Percentiles rank a stretch among this genome's conserved stretches.
phyloP scores from a whole-genome alignment of 1,284 basidiomycete genomes.

The Ustilago esculenta region DNA sequence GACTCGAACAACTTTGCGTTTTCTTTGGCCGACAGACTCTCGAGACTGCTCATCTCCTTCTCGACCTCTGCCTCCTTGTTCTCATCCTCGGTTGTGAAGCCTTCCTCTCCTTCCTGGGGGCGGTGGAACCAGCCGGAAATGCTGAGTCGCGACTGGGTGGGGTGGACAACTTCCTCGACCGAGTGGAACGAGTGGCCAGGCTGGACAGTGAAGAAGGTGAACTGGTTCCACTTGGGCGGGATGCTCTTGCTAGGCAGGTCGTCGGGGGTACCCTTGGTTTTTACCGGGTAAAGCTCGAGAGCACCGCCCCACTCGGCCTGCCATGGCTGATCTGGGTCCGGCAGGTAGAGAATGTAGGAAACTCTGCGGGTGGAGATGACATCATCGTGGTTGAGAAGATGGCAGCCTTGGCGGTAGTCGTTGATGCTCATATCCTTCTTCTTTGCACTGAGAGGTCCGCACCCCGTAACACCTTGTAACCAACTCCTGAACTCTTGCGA shows the following conservation, averaged over 20 bases:
- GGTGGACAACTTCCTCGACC: conserved; percentile 83
- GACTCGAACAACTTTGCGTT: conserved; percentile 74
- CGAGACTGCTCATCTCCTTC: conserved; percentile 58
- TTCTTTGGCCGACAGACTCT: conserved; percentile 74
- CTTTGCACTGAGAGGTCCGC: conserved; percentile 85
- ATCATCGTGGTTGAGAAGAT: conserved; percentile 81
- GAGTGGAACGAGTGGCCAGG: conserved; percentile 92
- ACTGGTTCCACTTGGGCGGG: conserved; percentile 84
- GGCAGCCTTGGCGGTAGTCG: conserved; percentile 84
- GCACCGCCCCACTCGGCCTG: conserved; percentile 88
- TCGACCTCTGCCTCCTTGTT: conserved; percentile 67
- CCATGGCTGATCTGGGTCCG: conserved; percentile 78
- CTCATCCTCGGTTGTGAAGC: conserved; percentile 74
- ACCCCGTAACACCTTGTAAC: conserved; percentile 87
- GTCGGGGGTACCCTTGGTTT: conserved; percentile 57
- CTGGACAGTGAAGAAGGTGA: conserved; percentile 90
- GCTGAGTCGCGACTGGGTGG: conserved; percentile 71
- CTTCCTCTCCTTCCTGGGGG: conserved; percentile 88
- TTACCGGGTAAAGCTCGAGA: conserved; percentile 86
- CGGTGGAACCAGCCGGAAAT: conserved; percentile 94
- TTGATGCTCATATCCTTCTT: conserved; percentile 98
- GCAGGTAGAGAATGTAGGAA: conserved; percentile 97
- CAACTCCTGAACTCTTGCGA: conserved; percentile 84
- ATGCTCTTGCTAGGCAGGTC: conserved; percentile 56
- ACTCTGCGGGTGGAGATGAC: conserved; percentile 94